A percentile compares a stretch with the other conserved stretches of the same genome.
Conservation (phyloP, 2,329 filamentous ascomycete genomes). For the Clarireedia monteithiana region DNA sequence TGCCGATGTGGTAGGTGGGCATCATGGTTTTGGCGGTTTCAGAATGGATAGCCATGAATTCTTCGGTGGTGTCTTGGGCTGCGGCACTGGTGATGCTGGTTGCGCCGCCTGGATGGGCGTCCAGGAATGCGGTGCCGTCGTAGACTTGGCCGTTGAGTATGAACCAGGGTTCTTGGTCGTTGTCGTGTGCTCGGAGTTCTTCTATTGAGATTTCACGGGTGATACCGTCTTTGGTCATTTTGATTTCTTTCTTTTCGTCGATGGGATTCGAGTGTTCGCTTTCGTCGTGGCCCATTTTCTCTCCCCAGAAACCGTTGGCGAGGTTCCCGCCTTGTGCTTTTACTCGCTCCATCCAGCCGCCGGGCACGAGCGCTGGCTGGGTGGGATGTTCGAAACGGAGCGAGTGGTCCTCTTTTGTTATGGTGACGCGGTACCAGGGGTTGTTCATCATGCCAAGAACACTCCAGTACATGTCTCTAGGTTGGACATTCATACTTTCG, state of each 20-base stretch:
- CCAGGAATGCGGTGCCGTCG: conserved; percentile 72
- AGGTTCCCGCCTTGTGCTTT: conserved; percentile 78
- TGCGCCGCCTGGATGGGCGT: conserved; percentile 79
- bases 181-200: conserved; percentile 62
- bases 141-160: conserved; percentile 84
- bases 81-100: conserved; percentile 76
- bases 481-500: conserved; percentile 78
- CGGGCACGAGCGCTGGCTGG: conserved; percentile 65
- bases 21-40: conserved; percentile 92
- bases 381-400: conserved; percentile 85
- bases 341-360: conserved; percentile 90
- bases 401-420: conserved; percentile 56
- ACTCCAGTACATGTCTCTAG: conserved; percentile 92
- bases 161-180: conserved; percentile 69
- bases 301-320: conserved; percentile 78
- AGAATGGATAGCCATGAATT: conserved; percentile 90
- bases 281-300: conserved; percentile 48
- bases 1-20: conserved; percentile 75
- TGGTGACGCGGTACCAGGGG: conserved; percentile 79
- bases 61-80: conserved; percentile 75
- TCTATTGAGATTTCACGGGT: conserved; percentile 58
- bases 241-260: conserved; percentile 56
- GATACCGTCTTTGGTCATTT: conserved; percentile 66
- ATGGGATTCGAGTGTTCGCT: conserved; percentile 37
- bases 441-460: conserved; percentile 98